These are phyloP conservation scores for Maudiozyma saulgeensis DNA, from an alignment of 805 yeast genomes.

Conservation along the genomic window DNA sequence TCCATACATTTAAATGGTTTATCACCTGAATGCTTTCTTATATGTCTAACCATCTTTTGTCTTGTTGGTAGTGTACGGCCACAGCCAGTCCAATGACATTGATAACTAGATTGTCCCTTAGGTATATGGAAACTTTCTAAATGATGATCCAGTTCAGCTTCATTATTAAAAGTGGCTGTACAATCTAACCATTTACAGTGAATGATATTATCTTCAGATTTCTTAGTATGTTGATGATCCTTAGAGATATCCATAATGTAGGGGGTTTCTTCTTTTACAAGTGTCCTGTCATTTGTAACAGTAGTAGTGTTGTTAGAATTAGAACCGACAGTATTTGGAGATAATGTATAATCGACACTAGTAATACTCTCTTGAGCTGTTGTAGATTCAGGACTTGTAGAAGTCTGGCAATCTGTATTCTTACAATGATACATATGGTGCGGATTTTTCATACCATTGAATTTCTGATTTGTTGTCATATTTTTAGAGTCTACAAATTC, in stretches of 20 bases:
- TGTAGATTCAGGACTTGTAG: background rate
- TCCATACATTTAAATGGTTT: conserved; percentile 65
- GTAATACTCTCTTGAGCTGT: background rate
- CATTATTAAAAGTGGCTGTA: conserved; percentile 36
- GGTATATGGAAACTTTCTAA: conserved; percentile 60
- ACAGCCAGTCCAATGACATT: conserved; percentile 76
- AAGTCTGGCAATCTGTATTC: background rate
- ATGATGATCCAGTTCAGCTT: conserved; percentile 64
- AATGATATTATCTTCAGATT: background rate
- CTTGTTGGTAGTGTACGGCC: conserved; percentile 66
- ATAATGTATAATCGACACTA: background rate
- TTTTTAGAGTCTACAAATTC: conserved; percentile 16
- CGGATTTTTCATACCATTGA: background rate
- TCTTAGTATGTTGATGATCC: too few relatives aligned
- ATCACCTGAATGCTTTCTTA: conserved; percentile 79
- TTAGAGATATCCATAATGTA: too few relatives aligned
- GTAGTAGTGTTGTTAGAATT: too few relatives aligned
- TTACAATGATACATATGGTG: conserved; percentile 4
- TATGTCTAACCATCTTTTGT: conserved; percentile 77
- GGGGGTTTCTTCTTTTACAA: too few relatives aligned
- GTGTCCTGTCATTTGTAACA: background rate
- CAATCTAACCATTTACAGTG: conserved; percentile 38
- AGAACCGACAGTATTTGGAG: background rate
- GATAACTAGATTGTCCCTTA: conserved; percentile 58
- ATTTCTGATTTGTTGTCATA: background rate